Evolutionary conservation across 2,329 filamentous ascomycete species (phyloP), one percentile per base, ranked within the genome.

Genomic region (Alternaria tenuissima): DNA sequence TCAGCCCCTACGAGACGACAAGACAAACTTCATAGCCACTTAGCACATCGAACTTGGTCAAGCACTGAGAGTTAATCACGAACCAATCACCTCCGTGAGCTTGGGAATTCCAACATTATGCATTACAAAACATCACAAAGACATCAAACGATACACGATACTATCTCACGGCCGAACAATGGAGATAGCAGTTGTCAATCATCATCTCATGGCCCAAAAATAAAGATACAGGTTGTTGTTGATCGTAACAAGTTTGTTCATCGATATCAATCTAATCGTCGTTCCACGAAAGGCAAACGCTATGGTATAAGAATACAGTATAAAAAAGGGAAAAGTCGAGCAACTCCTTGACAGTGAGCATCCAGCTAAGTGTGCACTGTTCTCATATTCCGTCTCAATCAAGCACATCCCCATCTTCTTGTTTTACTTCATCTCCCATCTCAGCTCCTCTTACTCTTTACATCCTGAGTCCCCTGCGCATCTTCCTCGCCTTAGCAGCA

Each of bases 401-500:
- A 26, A 48, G 46, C 46, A 48, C 30, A 7, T 18, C 26, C 4
- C 26, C 43, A 5, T 11, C 18, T 20, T 16, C 20, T 48, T 11
- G 7, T 20, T 4, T n/a, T 26, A 26, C 24, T 26, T 7, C 24
- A 26, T 26, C 24, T 32, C 44, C 7, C 14, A 7, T 22, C 26
- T 20, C 52, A 39, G 39, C 42, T 26, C 43, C 26, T 39, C 41
- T 14, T 20, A 32, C 20, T 36, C 20, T 42, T 16, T 57, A 70
- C 52, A 57, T 34, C 59, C 68, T 63, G 30, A 71, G 28, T 4
- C 69, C 69, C 39, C 68, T 64, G 36, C 69, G 65, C 65, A 71
- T 70, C 6, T 18, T 57, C 64, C 66, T 70, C 61, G 53, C 66
- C 43, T 51, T 61, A 16, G 59, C 66, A 47, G 61, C 67, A 6